A percentile compares a stretch with the other conserved stretches of the same genome.
phyloP scores from a whole-genome alignment of 2,329 filamentous ascomycete genomes.

The Xylaria sp. region DNA sequence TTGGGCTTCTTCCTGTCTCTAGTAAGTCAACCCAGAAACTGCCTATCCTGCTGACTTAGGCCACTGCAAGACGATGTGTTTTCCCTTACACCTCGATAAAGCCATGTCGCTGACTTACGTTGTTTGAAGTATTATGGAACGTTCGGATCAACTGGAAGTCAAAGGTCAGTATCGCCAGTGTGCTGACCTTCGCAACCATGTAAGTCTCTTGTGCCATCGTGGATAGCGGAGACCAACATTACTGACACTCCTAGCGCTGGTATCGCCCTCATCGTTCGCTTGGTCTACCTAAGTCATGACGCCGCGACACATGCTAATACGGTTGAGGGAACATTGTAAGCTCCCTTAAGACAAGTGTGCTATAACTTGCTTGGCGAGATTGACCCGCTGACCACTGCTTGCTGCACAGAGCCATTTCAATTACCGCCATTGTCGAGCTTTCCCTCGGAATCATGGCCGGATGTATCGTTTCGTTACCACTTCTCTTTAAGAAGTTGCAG shows the following conservation, averaged over 20 bases:
- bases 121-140: constrained; percentile 40
- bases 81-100: not conserved
- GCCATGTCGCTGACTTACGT: not conserved
- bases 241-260: constrained; percentile 32
- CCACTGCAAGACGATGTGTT: not conserved
- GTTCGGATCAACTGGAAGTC: constrained; percentile 44
- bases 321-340: constrained; percentile 33
- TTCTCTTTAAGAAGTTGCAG: constrained; percentile 29
- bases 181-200: constrained; percentile 48
- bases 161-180: constrained; percentile 41
- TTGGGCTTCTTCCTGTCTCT: constrained; percentile 45
- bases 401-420: constrained; percentile 29
- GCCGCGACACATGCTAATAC: constrained; percentile 25
- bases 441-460: constrained; percentile 34
- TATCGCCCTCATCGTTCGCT: constrained; percentile 36
- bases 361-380: not conserved
- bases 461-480: constrained; percentile 30
- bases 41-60: not conserved
- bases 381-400: not conserved
- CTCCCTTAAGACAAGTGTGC: not conserved
- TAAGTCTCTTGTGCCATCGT: constrained; percentile 26
- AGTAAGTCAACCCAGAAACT: constrained; percentile 18
- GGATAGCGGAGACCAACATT: not conserved
- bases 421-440: constrained; percentile 33
- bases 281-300: constrained; percentile 31